Evolutionary conservation across 2,329 filamentous ascomycete genomes (phyloP), one percentile per base, ranked within the genome.

Genomic region (Achaetomium macrosporum): DNA sequence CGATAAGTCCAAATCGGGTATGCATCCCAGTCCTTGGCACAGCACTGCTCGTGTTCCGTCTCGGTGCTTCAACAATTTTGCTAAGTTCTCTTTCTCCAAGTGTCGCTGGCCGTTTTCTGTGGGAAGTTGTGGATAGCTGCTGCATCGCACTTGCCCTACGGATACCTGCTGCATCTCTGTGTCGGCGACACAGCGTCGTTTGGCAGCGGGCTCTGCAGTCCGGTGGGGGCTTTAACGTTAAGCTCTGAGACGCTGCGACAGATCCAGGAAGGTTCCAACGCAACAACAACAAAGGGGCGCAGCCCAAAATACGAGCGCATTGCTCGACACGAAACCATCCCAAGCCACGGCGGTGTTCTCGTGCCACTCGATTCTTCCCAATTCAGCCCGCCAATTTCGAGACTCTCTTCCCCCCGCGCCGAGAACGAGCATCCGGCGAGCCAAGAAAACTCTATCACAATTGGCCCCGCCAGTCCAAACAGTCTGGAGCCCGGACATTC

Each of bases 271-370:
- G 33, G 39, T 12, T 25, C 40, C 44, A 37, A 43, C 17, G 19
- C 30, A 42, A 46, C 33, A 35, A 35, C 50, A 39, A 45, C n/a
- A n/a, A 30, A 17, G 39, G 44, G 51, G 45, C 51, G 51, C 51
- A 53, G 50, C 51, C 40, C 41, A 42, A n/a, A 48, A 53, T 49
- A 53, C 51, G 45, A 53, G 16, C 16, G 12, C 39, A 40, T 25
- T 40, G 40, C 33, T n/a, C 50, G 42, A 48, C 50, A 48, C 44
- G 51, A 54, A 50, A 29, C 36, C 42, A 40, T 9, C 50, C n/a
- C 42, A 47, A 39, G 50, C 43, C 50, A 47, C 39, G 12, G 17
- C 33, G 7, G 29, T 44, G 12, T 16, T 25, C 2, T 39, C 41
- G 45, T 40, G 35, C 30, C 42, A 37, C 36, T 19, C 19, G 30